Conservation (phyloP, 2,329 filamentous ascomycete species). For the Apiospora malaysiana region DNA sequence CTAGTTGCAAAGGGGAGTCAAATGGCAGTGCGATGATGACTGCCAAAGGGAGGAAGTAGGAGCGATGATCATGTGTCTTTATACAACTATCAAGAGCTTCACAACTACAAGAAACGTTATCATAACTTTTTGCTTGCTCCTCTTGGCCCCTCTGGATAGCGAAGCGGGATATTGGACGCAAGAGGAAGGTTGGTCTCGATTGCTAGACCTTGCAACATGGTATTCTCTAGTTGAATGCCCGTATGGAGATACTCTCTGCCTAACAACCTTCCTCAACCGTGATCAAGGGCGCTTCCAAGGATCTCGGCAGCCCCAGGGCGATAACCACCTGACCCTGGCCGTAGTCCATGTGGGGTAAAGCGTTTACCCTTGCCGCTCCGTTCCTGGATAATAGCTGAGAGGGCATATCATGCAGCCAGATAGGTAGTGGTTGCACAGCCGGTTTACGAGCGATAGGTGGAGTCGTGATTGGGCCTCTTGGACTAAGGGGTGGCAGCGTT, state of each 20-base stretch:
- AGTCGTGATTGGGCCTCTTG: background rate
- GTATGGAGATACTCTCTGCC: too few relatives aligned
- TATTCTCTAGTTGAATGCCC: background rate
- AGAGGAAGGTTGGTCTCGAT: background rate
- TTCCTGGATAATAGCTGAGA: background rate
- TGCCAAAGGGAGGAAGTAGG: background rate
- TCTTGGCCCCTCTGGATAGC: background rate
- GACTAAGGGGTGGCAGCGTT: background rate
- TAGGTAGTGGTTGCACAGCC: background rate
- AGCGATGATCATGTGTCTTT: background rate
- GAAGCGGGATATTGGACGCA: background rate
- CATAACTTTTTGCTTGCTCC: background rate
- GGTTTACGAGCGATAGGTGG: background rate
- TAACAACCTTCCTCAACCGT: slow-evolving; percentile 7
- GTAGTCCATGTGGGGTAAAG: background rate
- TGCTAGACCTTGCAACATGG: background rate
- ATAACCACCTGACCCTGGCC: background rate
- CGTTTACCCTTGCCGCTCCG: background rate
- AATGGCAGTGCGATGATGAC: background rate
- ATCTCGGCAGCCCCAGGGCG: background rate
- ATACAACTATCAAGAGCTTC: background rate
- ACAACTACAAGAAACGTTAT: background rate
- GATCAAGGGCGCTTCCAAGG: background rate
- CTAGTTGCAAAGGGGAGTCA: too few relatives aligned
- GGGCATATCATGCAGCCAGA: background rate